Evolutionary conservation across 148 eudicot species (phyloP), one percentile per base, ranked within the genome.

Genomic region (Spergularia marina): DNA sequence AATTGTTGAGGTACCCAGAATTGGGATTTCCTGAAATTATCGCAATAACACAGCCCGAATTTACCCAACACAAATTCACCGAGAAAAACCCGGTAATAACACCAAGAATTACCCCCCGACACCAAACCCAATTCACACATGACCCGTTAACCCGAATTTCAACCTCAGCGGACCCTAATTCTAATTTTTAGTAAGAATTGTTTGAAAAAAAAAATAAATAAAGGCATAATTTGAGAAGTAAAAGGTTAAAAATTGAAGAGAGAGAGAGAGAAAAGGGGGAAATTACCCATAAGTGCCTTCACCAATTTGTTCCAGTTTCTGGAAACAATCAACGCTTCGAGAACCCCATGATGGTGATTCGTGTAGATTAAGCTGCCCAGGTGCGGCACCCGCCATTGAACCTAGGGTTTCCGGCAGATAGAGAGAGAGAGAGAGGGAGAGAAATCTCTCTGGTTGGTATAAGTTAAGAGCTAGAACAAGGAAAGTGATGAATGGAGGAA

Each of bases 201-300:
- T 30, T 30, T 30, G 36, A 30, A 30, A 30, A 30, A 2, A 2
- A 0, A 2, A 30, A 3, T 3, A 30, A 30, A 30, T 2, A 30
- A 30, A 0, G 2, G 36, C 36, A 30, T 30, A 30, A 30, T 30
- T 30, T 30, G 36, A 30, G 36, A 30, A 30, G 36, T 30, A 30
- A 20, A n/a, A 53, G 20, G 4, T 13, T 12, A 7, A 13, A 54
- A 40, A 13, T 64, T 13, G 8, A 16, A 12, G 20, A 7, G 13
- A 40, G 30, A 12, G 34, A 53, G 49, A 41, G 13, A 63, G 17
- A 62, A 20, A 1, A 62, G 65, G 49, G 44, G 44, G 44, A 13
- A 57, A 16, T 61, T 53, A 92, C 98, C 96, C 96, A 41, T 91
- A 93, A 67, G 98, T 91, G 65, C 98, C 98, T 86, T 91, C 92